phyloP scores from a whole-genome alignment of 768 basidiomycete species.

The Podaxis rugospora region DNA sequence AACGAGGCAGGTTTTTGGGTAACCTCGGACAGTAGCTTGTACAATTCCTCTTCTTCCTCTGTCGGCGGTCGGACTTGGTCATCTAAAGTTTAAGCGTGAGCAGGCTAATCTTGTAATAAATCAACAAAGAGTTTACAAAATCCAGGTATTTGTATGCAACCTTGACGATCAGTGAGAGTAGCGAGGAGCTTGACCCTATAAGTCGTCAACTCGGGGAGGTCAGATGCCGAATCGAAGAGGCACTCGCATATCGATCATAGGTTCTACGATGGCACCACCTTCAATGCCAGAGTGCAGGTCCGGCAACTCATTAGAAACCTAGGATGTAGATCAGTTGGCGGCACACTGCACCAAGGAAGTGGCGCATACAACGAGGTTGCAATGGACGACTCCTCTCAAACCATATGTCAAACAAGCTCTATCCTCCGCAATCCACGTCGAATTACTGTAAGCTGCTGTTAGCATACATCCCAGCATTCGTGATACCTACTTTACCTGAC shows the following conservation, averaged over 20 bases:
- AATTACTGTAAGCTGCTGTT: constrained; percentile 54
- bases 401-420: constrained; percentile 95
- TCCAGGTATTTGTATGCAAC: constrained; percentile 63
- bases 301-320: constrained; percentile 69
- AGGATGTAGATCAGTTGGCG: background rate
- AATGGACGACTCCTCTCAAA: constrained; percentile 89
- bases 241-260: constrained; percentile 87
- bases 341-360: background rate
- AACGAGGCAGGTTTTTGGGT: constrained; percentile 64
- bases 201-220: background rate
- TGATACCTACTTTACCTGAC: constrained; percentile 51
- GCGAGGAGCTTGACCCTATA: constrained; percentile 74
- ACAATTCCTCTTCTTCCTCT: constrained; percentile 61
- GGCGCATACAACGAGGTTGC: constrained; percentile 58
- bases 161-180: constrained; percentile 55
- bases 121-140: constrained; percentile 62
- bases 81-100: constrained; percentile 36
- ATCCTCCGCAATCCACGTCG: constrained; percentile 93
- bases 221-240: background rate
- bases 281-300: constrained; percentile 95
- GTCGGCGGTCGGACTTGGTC: constrained; percentile 71
- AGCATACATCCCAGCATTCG: background rate
- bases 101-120: background rate
- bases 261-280: constrained; percentile 83
- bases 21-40: constrained; percentile 63